Base-by-base conservation (phyloP, 345 rosid genomes). In the Lepidium aucheri region DNA sequence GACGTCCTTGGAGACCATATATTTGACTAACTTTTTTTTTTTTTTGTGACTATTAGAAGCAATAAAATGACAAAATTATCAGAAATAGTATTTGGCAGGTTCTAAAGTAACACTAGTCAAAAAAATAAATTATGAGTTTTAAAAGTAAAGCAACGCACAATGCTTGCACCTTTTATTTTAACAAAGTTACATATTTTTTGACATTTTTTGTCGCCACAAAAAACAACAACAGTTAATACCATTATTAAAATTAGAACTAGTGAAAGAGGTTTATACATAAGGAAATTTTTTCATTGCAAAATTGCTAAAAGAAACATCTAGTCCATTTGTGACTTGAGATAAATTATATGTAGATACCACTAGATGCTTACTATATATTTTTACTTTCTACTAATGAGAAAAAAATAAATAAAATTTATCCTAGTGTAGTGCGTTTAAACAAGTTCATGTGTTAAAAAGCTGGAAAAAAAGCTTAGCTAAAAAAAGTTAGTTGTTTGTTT, bases 1-100 rank as follows among this genome's bases (percentile, higher is more conserved):
- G 59, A 72, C 65, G 30, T 55, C 11, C 52, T 62, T 61, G 35
- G 26, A 71, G 58, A 63, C 63, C 69, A 63, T 36, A 63, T 46
- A 8, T 24, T 70, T 70, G 68, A 70, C 68, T 32, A 49, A 32
- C 24, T 15, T 12, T 9, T 11, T 56, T 6, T 4, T 17, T 6
- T 7, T 9, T 58, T 17, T 41, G 22, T 5, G 41, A 34, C 15
- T 33, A 26, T 26, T 26, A 0, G 30, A 26, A 26, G 30, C 30
- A 26, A 26, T 1, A 26, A 26, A 26, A 26, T 26, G 30, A 26
- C 30, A 26, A 26, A 4, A 26, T 26, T 26, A 26, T 26, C 30
- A 26, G 6, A 26, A 26, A 26, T 26, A 26, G 30, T 26, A 26
- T 4, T 26, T 26, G 6, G 30, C 30, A 4, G 30, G 30, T 26